A percentile compares a stretch with the other conserved stretches of the same genome.
Evolutionary conservation across 1,139 yeast species (phyloP).

Genomic region (Debaryomyces coudertii): DNA sequence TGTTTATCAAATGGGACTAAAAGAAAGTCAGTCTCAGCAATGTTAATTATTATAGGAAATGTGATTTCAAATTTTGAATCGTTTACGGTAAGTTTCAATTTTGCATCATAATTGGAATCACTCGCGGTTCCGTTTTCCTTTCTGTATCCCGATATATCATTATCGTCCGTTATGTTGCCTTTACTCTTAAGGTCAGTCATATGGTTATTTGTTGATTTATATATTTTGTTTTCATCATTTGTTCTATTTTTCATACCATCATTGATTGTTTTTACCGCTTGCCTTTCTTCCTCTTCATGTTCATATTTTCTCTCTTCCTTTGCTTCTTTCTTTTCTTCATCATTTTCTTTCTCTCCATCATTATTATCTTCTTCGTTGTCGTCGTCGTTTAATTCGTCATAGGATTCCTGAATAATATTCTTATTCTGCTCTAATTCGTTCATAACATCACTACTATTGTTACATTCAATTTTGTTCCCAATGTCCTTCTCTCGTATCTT

Average conservation of each 20-base stretch:
- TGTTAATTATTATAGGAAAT: constrained; percentile 24
- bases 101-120: background rate
- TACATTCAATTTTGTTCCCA: background rate
- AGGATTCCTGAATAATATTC: background rate
- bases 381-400: background rate
- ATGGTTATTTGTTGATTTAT: background rate
- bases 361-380: background rate
- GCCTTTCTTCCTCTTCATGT: background rate
- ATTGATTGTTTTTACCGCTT: background rate
- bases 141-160: too few relatives aligned
- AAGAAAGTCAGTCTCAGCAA: constrained; percentile 30
- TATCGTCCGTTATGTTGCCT: background rate
- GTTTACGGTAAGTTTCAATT: background rate
- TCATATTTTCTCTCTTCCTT: background rate
- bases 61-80: background rate
- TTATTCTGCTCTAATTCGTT: background rate
- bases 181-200: background rate
- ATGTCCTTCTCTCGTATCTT: background rate
- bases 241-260: background rate
- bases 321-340: background rate
- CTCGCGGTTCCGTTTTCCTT: background rate
- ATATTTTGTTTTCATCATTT: background rate
- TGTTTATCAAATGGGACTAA: constrained; percentile 25
- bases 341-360: constrained; percentile 2
- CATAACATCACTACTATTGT: background rate